Evolutionary conservation across 2,329 filamentous ascomycete genomes (phyloP).

Genomic region (Gremmenia infestans): DNA sequence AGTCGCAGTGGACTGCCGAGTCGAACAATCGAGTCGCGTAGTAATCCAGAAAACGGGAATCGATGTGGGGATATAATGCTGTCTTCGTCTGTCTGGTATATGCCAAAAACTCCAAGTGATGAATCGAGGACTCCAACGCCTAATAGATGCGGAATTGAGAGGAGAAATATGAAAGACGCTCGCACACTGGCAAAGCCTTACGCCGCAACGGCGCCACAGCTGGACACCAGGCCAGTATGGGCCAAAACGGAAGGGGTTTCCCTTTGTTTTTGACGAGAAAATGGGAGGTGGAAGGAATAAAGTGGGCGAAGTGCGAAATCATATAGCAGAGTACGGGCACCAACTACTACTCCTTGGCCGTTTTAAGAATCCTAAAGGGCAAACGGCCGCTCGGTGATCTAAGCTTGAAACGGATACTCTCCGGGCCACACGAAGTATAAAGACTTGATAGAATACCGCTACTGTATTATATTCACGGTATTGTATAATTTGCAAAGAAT

Average conservation of each 20-base stretch:
- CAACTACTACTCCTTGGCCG: background rate
- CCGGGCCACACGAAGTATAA: too few species aligned
- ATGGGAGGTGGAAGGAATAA: slow-evolving; percentile 17
- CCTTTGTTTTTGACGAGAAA: slow-evolving; percentile 17
- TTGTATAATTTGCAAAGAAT: too few species aligned
- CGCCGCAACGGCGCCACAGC: slow-evolving; percentile 32
- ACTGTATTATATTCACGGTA: too few species aligned
- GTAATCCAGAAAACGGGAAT: slow-evolving; percentile 12
- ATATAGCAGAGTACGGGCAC: slow-evolving; percentile 27
- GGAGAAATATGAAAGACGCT: slow-evolving; percentile 22
- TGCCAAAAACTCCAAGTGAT: slow-evolving; percentile 25
- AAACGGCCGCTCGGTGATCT: too few species aligned
- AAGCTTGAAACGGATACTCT: too few species aligned
- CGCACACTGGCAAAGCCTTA: slow-evolving; percentile 28
- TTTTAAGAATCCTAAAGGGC: background rate
- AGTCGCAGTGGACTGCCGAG: slow-evolving; percentile 29
- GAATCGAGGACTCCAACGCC: slow-evolving; percentile 26
- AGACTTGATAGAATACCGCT: too few species aligned
- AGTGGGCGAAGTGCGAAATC: slow-evolving; percentile 20
- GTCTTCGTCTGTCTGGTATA: slow-evolving; percentile 22
- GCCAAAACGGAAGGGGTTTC: slow-evolving; percentile 27
- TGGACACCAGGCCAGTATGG: slow-evolving; percentile 29
- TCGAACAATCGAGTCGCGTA: slow-evolving; percentile 31
- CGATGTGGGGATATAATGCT: slow-evolving; percentile 14
- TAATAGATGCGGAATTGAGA: slow-evolving; percentile 22